phyloP scores from a whole-genome alignment of 1,284 basidiomycete species.

The Tilletiopsis washingtonensis region DNA sequence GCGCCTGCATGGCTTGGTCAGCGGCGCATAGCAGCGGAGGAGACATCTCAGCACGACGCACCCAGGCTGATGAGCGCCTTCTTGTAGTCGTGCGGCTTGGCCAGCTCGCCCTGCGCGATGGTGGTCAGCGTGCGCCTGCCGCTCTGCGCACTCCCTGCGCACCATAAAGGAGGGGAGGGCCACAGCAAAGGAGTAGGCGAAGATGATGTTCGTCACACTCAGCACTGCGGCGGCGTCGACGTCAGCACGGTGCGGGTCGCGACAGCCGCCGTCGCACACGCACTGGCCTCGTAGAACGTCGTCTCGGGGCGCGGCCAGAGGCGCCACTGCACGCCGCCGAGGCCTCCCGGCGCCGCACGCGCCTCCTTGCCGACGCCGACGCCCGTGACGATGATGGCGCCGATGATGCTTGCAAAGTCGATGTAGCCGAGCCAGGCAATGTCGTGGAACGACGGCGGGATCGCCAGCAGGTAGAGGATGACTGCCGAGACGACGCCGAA shows the following conservation, averaged over 20 bases:
- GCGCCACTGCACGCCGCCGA: slow-evolving; percentile 20
- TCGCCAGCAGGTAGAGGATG: slow-evolving; percentile 32
- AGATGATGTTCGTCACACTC: slow-evolving; percentile 32
- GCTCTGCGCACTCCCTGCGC: background rate
- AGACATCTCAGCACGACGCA: too few species aligned
- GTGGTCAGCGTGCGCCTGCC: background rate
- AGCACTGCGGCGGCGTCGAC: slow-evolving; percentile 1
- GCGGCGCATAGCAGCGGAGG: too few species aligned
- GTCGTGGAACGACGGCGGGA: slow-evolving; percentile 34
- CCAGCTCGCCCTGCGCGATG: slow-evolving; percentile 21
- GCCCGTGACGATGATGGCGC: slow-evolving; percentile 33
- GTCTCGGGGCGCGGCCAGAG: slow-evolving; percentile 22
- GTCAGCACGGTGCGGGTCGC: too few species aligned
- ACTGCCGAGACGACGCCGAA: slow-evolving; percentile 35
- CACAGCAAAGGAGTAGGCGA: slow-evolving; percentile 40
- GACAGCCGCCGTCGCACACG: too few species aligned
- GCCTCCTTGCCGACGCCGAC: slow-evolving; percentile 30
- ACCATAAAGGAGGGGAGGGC: slow-evolving; percentile 35
- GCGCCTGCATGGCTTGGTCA: too few species aligned
- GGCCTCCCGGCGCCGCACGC: slow-evolving; percentile 8
- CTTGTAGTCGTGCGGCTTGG: slow-evolving; percentile 30
- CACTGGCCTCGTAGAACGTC: slow-evolving; percentile 24
- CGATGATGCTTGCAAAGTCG: slow-evolving; percentile 34
- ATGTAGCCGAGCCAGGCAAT: slow-evolving; percentile 38
- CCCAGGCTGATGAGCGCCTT: slow-evolving; percentile 34